Percentiles rank a stretch among this genome's conserved stretches.
These are phyloP conservation scores for Xylaria sp. DNA, from an alignment of 495 filamentous ascomycete species.

Conservation along the genomic window DNA sequence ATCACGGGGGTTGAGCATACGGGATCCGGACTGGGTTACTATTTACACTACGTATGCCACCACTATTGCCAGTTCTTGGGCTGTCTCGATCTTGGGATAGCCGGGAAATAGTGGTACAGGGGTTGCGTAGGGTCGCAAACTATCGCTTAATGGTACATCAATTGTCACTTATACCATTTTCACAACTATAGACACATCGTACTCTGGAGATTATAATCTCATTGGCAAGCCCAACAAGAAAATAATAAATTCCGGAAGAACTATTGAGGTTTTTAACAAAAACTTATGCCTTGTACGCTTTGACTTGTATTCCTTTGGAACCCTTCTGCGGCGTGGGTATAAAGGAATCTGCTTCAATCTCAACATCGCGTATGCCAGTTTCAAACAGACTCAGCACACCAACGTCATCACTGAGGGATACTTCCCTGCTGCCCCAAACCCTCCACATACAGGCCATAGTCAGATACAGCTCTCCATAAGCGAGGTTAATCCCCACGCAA, in stretches of 20 bases:
- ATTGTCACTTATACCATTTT: neutral
- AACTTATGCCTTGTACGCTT: slow-evolving; percentile 1
- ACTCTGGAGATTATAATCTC: neutral
- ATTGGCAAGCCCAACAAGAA: neutral
- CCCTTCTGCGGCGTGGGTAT: slow-evolving; percentile 15
- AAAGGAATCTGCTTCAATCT: slow-evolving; percentile 17
- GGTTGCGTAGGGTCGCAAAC: neutral
- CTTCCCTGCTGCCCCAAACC: slow-evolving; percentile 15
- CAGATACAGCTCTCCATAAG: slow-evolving; percentile 28
- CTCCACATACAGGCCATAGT: slow-evolving; percentile 21
- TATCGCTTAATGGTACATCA: neutral
- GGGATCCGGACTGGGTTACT: neutral
- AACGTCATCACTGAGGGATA: slow-evolving; percentile 3
- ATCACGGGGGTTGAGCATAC: neutral
- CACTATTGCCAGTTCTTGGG: neutral
- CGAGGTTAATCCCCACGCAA: slow-evolving; percentile 42
- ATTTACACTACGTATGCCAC: slow-evolving; percentile 1
- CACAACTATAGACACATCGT: neutral
- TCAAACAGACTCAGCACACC: slow-evolving; percentile 23
- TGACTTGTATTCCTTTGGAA: slow-evolving; percentile 20
- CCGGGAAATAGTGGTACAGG: neutral
- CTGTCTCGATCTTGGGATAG: neutral
- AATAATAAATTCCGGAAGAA: neutral
- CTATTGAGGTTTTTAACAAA: too few relatives aligned
- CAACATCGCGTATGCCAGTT: slow-evolving; percentile 8